These are phyloP conservation scores for Phaeosphaeriaceae sp. DNA, from an alignment of 2,329 filamentous ascomycete genomes.

Conservation along the genomic window DNA sequence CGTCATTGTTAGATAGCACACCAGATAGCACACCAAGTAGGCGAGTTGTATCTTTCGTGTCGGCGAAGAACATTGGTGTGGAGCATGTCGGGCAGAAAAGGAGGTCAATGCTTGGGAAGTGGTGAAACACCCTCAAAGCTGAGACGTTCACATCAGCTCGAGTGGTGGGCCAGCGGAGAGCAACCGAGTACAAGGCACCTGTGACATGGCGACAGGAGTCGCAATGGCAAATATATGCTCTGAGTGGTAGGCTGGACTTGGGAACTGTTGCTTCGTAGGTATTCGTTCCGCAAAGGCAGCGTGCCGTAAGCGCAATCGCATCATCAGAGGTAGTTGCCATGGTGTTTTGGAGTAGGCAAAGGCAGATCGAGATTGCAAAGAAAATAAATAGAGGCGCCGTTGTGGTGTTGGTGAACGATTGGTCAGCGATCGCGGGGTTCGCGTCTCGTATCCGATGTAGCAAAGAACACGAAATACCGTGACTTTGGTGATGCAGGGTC, in stretches of 20 bases:
- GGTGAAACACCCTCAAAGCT: slow-evolving; percentile 48
- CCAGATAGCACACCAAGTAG: slow-evolving; percentile 51
- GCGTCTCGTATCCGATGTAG: slow-evolving; percentile 6
- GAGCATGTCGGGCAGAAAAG: slow-evolving; percentile 57
- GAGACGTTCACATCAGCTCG: slow-evolving; percentile 35
- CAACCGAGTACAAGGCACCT: slow-evolving; percentile 52
- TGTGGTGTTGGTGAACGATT: slow-evolving; percentile 4
- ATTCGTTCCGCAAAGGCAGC: slow-evolving; percentile 57
- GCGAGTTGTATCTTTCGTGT: slow-evolving; percentile 13
- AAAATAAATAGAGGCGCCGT: background rate
- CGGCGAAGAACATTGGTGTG: slow-evolving; percentile 53
- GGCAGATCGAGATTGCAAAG: background rate
- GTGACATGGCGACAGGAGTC: slow-evolving; percentile 57
- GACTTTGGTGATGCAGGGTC: background rate
- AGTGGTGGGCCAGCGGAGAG: slow-evolving; percentile 49
- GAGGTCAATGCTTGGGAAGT: slow-evolving; percentile 41
- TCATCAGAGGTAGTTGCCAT: slow-evolving; percentile 22
- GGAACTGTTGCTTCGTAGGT: slow-evolving; percentile 48
- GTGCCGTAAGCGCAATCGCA: slow-evolving; percentile 41
- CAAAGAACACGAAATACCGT: slow-evolving; percentile 7
- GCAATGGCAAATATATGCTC: slow-evolving; percentile 57
- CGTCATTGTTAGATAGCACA: slow-evolving; percentile 39
- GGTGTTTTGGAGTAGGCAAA: background rate
- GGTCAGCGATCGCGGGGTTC: slow-evolving; percentile 27
- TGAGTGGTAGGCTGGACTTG: slow-evolving; percentile 47